Evolutionary conservation across 352 stramenopile species (phyloP).

Genomic region (Phytophthora boehmeriae): DNA sequence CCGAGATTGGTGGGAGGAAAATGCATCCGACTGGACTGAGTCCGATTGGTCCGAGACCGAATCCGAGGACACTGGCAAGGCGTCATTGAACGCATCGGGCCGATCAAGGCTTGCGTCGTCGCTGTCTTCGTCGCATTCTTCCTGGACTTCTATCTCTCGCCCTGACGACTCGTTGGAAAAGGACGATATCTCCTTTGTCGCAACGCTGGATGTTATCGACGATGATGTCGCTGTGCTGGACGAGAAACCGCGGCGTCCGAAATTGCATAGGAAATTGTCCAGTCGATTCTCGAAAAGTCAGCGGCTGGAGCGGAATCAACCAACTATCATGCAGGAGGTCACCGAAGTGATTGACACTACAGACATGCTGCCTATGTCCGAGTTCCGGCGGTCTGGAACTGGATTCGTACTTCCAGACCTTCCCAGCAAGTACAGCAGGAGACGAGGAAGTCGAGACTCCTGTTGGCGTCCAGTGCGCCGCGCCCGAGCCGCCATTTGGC

Average conservation of each 20-base stretch:
- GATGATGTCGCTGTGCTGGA: constrained; percentile 44
- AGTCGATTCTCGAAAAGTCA: constrained; percentile 22
- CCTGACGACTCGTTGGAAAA: constrained; percentile 37
- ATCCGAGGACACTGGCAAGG: constrained; percentile 42
- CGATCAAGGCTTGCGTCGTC: constrained; percentile 35
- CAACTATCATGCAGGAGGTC: constrained; percentile 28
- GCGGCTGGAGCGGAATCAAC: background rate
- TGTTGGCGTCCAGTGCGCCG: constrained; percentile 24
- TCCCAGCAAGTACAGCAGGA: constrained; percentile 23
- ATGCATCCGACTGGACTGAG: constrained; percentile 28
- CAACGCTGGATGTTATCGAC: constrained; percentile 51
- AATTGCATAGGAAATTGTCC: constrained; percentile 30
- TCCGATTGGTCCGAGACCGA: constrained; percentile 54
- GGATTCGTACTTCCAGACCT: constrained; percentile 12
- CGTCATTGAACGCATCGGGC: constrained; percentile 34
- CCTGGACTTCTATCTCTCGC: constrained; percentile 18
- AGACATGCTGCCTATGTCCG: constrained; percentile 46
- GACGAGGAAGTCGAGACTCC: constrained; percentile 20
- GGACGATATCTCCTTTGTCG: constrained; percentile 47
- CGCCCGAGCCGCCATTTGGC: constrained; percentile 13
- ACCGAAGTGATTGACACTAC: constrained; percentile 59
- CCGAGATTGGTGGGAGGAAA: constrained; percentile 36
- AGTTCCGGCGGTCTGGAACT: constrained; percentile 11
- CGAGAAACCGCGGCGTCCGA: constrained; percentile 28
- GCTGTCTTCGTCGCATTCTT: constrained; percentile 39